A percentile compares a stretch with the other conserved stretches of the same genome.
phyloP scores from a whole-genome alignment of 495 filamentous ascomycete species.

The Podospora australis region DNA sequence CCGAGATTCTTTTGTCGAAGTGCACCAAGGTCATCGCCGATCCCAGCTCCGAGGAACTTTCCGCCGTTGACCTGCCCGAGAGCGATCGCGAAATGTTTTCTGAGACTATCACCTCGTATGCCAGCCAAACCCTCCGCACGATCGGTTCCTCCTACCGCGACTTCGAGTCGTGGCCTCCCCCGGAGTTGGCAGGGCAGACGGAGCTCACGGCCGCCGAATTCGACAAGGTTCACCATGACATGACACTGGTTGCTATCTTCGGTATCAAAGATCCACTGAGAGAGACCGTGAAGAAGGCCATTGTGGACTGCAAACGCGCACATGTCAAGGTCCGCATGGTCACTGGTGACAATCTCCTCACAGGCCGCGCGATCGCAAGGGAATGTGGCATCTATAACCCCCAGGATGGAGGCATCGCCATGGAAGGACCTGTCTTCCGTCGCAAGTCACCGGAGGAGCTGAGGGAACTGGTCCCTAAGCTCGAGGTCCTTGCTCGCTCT shows the following conservation, averaged over 20 bases:
- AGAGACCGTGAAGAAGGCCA: conserved; percentile 67
- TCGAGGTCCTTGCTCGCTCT: conserved; percentile 80
- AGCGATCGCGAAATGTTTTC: conserved; percentile 53
- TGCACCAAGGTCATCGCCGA: conserved; percentile 64
- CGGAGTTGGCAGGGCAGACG: conserved; percentile 61
- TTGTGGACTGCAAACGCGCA: conserved; percentile 65
- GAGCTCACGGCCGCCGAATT: conserved; percentile 62
- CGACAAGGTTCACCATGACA: conserved; percentile 62
- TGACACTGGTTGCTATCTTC: conserved; percentile 74
- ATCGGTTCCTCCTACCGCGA: conserved; percentile 85
- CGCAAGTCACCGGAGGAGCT: conserved; percentile 63
- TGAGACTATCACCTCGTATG: conserved; percentile 67
- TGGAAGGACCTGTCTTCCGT: conserved; percentile 83
- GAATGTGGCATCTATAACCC: conserved; percentile 80
- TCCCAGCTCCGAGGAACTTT: conserved; percentile 51
- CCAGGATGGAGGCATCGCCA: conserved; percentile 64
- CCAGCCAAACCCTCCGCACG: conserved; percentile 74
- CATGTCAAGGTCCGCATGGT: conserved; percentile 87
- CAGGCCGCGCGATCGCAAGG: conserved; percentile 71
- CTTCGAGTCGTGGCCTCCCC: conserved; percentile 84
- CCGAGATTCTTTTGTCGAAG: conserved; percentile 70
- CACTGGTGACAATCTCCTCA: conserved; percentile 78
- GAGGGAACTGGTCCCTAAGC: conserved; percentile 61
- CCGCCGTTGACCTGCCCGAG: conserved; percentile 46
- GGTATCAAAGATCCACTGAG: conserved; percentile 90